Percentiles rank a stretch among this genome's conserved stretches.
Conservation (phyloP, 495 filamentous ascomycete genomes). For the Penicillium psychrofluorescens region DNA sequence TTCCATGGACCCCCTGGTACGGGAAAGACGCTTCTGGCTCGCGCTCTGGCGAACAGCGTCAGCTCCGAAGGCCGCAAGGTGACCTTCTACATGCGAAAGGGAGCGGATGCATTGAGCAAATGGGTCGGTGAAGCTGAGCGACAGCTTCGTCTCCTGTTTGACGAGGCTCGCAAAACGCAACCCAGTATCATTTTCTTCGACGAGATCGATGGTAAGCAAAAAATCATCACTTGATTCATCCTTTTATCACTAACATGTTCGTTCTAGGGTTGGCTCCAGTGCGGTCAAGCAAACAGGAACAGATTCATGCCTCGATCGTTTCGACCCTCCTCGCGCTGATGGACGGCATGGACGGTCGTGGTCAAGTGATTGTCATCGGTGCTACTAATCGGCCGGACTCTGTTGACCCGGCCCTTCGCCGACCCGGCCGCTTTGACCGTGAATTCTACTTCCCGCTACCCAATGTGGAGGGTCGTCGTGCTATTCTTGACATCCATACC, state of each 20-base stretch:
- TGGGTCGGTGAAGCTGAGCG: slow-evolving; percentile 98
- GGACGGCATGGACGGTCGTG: slow-evolving; percentile 98
- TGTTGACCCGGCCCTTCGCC: slow-evolving; percentile 93
- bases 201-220: slow-evolving; percentile 76
- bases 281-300: slow-evolving; percentile 93
- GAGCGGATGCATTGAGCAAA: slow-evolving; percentile 93
- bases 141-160: slow-evolving; percentile 86
- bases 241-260: slow-evolving; percentile 11
- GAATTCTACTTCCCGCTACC: slow-evolving; percentile 98
- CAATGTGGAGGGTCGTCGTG: slow-evolving; percentile 64
- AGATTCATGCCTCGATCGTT: slow-evolving; percentile 97
- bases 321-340: slow-evolving; percentile 91
- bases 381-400: slow-evolving; percentile 97
- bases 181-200: slow-evolving; percentile 99
- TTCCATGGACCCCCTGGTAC: slow-evolving; percentile 97
- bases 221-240: neutral
- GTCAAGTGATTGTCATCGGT: slow-evolving; percentile 96
- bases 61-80: slow-evolving; percentile 80
- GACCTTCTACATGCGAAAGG: slow-evolving; percentile 98
- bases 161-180: slow-evolving; percentile 89
- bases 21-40: slow-evolving; percentile 90
- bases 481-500: slow-evolving; percentile 93
- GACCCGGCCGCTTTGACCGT: slow-evolving; percentile 92
- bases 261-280: slow-evolving; percentile 71
- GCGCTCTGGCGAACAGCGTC: slow-evolving; percentile 80